These are phyloP conservation scores for Fusarium floridanum DNA, from an alignment of 2,329 filamentous ascomycete genomes.

Conservation along the genomic window DNA sequence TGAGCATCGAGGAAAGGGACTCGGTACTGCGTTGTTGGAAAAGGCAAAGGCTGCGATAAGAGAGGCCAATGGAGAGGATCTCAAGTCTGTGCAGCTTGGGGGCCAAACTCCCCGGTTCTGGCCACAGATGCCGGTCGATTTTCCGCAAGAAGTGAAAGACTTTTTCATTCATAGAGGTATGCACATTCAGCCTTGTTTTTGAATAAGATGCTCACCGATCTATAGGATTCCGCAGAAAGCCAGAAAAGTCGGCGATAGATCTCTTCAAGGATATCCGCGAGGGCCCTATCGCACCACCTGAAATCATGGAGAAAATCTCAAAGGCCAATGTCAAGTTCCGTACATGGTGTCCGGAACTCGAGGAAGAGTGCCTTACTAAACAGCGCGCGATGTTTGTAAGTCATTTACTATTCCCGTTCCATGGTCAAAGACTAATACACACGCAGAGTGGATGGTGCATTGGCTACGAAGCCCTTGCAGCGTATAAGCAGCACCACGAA, in stretches of 20 bases:
- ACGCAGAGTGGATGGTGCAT: constrained; percentile 26
- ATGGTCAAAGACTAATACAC: not conserved
- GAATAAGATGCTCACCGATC: not conserved
- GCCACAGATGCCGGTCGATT: constrained; percentile 30
- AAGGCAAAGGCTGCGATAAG: constrained; percentile 9
- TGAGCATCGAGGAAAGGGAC: constrained; percentile 32
- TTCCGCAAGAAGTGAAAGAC: constrained; percentile 19
- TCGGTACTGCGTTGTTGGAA: constrained; percentile 33
- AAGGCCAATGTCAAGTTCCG: constrained; percentile 34
- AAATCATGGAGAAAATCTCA: constrained; percentile 34
- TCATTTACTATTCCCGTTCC: accelerated
- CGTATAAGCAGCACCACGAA: constrained; percentile 30
- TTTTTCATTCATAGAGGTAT: constrained; percentile 39
- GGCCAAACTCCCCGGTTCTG: constrained; percentile 40
- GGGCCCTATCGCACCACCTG: constrained; percentile 12
- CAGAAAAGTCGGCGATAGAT: constrained; percentile 13
- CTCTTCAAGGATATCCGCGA: constrained; percentile 36
- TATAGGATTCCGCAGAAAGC: constrained; percentile 23
- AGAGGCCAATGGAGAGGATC: not conserved
- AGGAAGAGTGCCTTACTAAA: constrained; percentile 43
- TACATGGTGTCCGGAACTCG: constrained; percentile 40
- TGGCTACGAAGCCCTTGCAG: constrained; percentile 34
- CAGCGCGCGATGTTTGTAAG: constrained; percentile 38
- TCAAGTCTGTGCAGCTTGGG: constrained; percentile 36
- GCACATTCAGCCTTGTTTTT: too few species aligned